phyloP scores from a whole-genome alignment of 2,329 filamentous ascomycete species.

The Daldinia sp. region DNA sequence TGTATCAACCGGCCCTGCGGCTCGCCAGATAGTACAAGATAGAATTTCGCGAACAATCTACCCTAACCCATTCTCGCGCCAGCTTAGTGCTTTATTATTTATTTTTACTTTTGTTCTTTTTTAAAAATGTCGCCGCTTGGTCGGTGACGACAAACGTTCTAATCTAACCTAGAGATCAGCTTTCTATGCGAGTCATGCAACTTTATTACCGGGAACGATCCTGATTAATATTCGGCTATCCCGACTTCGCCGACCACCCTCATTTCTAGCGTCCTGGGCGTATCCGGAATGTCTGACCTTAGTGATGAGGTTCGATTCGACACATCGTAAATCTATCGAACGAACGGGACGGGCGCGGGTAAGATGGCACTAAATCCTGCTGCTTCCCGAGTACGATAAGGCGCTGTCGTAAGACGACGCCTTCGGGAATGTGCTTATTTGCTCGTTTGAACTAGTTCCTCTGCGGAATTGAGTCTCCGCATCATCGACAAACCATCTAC shows the following conservation, averaged over 20 bases:
- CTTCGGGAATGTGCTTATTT: conserved; percentile 30
- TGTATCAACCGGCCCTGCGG: conserved; percentile 26
- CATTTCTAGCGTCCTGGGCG: background rate
- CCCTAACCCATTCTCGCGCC: conserved; percentile 25
- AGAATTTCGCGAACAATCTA: conserved; percentile 8
- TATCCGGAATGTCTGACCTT: conserved; percentile 7
- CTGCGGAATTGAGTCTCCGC: conserved; percentile 6
- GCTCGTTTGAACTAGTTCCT: conserved; percentile 9
- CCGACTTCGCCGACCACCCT: conserved; percentile 11
- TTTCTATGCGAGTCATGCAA: background rate
- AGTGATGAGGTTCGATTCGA: conserved; percentile 16
- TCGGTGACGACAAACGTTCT: background rate
- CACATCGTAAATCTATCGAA: conserved; percentile 23
- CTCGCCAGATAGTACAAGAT: conserved; percentile 25
- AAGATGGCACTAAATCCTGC: conserved; percentile 25
- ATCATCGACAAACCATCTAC: conserved; percentile 3
- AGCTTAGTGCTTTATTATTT: background rate
- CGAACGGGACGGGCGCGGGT: conserved; percentile 22
- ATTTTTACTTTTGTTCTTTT: background rate
- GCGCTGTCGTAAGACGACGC: conserved; percentile 26
- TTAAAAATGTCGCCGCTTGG: background rate
- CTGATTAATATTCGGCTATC: background rate
- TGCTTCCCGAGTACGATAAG: conserved; percentile 31
- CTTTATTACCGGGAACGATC: background rate
- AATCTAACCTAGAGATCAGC: background rate